Evolutionary conservation across 208 protist species (phyloP).

Genomic region (Acanthamoeba culbertsoni): DNA sequence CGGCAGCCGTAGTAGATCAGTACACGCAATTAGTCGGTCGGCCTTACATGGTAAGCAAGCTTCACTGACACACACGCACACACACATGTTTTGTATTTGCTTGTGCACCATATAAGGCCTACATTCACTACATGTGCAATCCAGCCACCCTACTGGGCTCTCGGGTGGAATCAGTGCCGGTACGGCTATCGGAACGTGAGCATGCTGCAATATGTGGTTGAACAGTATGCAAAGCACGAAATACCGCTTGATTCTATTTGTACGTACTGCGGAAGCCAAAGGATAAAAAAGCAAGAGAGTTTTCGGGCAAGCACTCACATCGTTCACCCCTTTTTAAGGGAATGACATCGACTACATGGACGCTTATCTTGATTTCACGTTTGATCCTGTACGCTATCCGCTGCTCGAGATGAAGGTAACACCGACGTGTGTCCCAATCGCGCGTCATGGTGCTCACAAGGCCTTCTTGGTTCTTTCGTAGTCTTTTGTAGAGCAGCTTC

Average conservation of each 20-base stretch:
- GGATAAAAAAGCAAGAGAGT: too few species aligned
- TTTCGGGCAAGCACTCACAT: too few species aligned
- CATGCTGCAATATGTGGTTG: slow-evolving; percentile 75
- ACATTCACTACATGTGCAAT: too few species aligned
- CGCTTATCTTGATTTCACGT: slow-evolving; percentile 71
- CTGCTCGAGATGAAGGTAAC: background rate
- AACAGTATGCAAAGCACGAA: slow-evolving; percentile 64
- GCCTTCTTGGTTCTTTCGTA: background rate
- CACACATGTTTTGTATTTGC: background rate
- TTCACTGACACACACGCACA: too few species aligned
- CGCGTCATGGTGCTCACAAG: too few species aligned
- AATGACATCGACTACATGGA: slow-evolving; percentile 88
- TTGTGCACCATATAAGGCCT: too few species aligned
- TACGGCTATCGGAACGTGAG: slow-evolving; percentile 82
- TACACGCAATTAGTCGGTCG: slow-evolving; percentile 83
- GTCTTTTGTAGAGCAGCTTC: slow-evolving; percentile 58
- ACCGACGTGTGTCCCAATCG: background rate
- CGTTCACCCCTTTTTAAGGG: slow-evolving; percentile 52
- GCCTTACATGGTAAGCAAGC: slow-evolving; percentile 75
- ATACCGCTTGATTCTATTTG: slow-evolving; percentile 87
- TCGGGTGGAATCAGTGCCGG: slow-evolving; percentile 84
- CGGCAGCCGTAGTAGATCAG: slow-evolving; percentile 74
- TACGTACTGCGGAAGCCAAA: too few species aligned
- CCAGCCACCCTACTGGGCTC: slow-evolving; percentile 45
- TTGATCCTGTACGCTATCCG: slow-evolving; percentile 33